A percentile compares a stretch with the other conserved stretches of the same genome.
Evolutionary conservation across 371 early-diverging fungal genomes (phyloP).

Genomic region (Mortierella sp.): DNA sequence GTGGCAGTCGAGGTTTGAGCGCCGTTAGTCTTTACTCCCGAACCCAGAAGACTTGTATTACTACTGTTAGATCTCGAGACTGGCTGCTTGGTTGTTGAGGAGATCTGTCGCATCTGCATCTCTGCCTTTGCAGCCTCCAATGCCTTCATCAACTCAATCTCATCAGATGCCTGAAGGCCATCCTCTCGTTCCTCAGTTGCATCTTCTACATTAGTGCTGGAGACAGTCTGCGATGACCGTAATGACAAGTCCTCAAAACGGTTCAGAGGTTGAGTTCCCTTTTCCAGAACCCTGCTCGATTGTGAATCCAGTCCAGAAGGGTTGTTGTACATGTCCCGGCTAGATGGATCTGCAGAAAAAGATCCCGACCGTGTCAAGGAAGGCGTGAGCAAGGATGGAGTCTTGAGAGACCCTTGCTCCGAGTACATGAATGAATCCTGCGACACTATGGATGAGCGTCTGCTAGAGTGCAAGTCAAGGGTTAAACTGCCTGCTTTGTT

Average conservation of each 20-base stretch:
- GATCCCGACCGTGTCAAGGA: slow-evolving; percentile 42
- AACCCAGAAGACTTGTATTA: neutral
- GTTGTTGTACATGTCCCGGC: slow-evolving; percentile 8
- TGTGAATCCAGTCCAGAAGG: neutral
- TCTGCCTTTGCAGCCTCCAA: slow-evolving; percentile 49
- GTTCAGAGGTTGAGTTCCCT: neutral
- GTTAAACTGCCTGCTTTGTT: slow-evolving; percentile 12
- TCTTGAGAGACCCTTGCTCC: slow-evolving; percentile 38
- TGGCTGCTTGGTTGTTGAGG: neutral
- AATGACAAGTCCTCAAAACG: neutral
- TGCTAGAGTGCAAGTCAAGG: slow-evolving; percentile 31
- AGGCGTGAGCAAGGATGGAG: slow-evolving; percentile 29
- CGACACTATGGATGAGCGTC: slow-evolving; percentile 49
- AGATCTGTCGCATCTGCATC: slow-evolving; percentile 41
- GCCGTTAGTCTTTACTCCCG: neutral
- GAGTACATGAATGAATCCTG: slow-evolving; percentile 52
- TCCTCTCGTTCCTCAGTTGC: slow-evolving; percentile 8
- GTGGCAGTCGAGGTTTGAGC: neutral
- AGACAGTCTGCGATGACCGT: neutral
- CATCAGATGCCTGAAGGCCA: slow-evolving; percentile 5
- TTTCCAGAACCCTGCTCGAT: neutral
- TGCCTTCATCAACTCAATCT: slow-evolving; percentile 40
- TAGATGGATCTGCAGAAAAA: slow-evolving; percentile 15
- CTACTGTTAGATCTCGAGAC: neutral
- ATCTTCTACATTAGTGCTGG: neutral